Evolutionary conservation across 768 basidiomycete genomes (phyloP), one percentile per base, ranked within the genome.

Genomic region (Tylopilus plumbeoviolaceoides): DNA sequence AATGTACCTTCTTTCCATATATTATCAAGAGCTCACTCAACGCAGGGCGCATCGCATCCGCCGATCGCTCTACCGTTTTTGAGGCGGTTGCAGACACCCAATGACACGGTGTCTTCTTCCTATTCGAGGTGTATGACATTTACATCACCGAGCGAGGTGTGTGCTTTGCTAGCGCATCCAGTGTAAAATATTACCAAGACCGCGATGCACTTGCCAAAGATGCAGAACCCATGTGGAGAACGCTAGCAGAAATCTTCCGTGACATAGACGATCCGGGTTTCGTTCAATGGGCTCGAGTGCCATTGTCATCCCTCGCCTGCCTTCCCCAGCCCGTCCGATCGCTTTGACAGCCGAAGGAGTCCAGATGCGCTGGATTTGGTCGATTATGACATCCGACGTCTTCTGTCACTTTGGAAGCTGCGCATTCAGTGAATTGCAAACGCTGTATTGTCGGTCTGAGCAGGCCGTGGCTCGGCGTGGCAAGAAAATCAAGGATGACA

Each of bases 21-120:
- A 35, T 50, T 25, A 41, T 28, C 35, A 25, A 28, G 25, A 5
- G 20, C 58, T 63, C 28, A 66, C 51, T 27, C 7, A 1, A 7
- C 45, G 18, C 33, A 71, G 68, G 65, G 20, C 45, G 44, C 1
- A 35, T 64, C 33, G 60, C 62, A 20, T 45, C 36, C 7, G 54
- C 58, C 8, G 70, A 72, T 54, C 65, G 65, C 25, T 43, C 53
- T 20, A 64, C 58, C 21, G 64, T 70, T 41, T 67, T 55, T 20
- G 61, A 64, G 27, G 69, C 69, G 8, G 18, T 69, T 18, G 61
- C 65, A 3, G 64, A 70, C 18, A 62, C 72, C n/a, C 70, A 65
- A 48, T 59, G 41, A 33, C 68, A 68, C 17, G 67, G 69, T 30
- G 30, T 70, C 25, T 31, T 53, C 23, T 47, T 70, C 42, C 15